Base-by-base conservation (phyloP, 306 rosid genomes). In the Cicer chorassanicum region DNA sequence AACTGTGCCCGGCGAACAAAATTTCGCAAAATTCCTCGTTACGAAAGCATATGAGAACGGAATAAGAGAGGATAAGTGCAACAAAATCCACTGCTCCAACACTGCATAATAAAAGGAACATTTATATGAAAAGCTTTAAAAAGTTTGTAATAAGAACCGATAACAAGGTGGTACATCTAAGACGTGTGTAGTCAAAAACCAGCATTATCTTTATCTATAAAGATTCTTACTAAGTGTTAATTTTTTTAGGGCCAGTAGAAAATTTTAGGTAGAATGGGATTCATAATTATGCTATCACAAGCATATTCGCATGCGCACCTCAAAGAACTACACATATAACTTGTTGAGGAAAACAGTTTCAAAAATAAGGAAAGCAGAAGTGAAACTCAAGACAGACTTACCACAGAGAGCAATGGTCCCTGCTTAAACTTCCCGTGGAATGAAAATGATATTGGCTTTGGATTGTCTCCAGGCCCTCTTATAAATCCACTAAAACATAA, bases 31-130 rank as follows among this genome's bases (percentile, higher is more conserved):
- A 53, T 40, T 50, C 24, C 49, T 15, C 43, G 6, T 69, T 80
- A 87, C 12, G 96, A 87, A 77, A 83, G 84, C 67, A 80, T 75
- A 71, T 91, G 91, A 60, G 96, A 86, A 9, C 92, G 98, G 75
- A 89, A 91, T 46, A 93, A 60, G 53, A 93, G 92, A 16, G 97
- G 98, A 65, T 93, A 93, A 38, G 96, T 91, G 80, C 96, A 93
- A 86, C 98, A 93, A 84, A 89, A 88, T 68, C 98, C 98, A 74
- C 90, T 91, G 84, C 91, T 93, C 98, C 98, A 93, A 77, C 92
- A 89, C 98, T 93, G 94, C 86, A 90, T 38, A 71, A 51, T 34
- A 6, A 48, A 38, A 13, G 54, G n/a, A 19, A 44, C 5, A 1
- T n/a, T n/a, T 2, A 15, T 10, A 63, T 15, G 54, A 43, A 72